Evolutionary conservation across 2,329 filamentous ascomycete species (phyloP).

Genomic region (Phyllosticta capitalensis): DNA sequence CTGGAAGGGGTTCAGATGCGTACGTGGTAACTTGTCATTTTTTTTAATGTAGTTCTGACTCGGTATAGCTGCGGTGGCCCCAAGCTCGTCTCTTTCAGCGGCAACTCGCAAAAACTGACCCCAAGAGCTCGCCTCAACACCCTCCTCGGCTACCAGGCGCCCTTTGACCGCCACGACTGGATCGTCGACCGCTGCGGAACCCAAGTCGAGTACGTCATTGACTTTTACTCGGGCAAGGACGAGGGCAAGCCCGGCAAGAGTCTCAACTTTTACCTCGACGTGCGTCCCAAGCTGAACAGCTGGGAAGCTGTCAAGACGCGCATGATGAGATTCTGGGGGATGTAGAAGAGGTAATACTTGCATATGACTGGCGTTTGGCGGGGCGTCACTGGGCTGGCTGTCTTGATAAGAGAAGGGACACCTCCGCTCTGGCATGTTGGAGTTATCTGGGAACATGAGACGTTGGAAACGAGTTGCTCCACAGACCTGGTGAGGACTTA

Average conservation of each 20-base stretch:
- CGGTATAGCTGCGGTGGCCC: slow-evolving; percentile 59
- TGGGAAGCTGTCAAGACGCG: slow-evolving; percentile 53
- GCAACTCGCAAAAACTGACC: slow-evolving; percentile 54
- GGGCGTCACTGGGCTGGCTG: neutral
- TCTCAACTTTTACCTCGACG: slow-evolving; percentile 56
- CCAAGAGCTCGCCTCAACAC: slow-evolving; percentile 78
- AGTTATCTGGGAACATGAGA: neutral
- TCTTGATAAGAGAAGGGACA: neutral
- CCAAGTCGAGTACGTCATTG: slow-evolving; percentile 88
- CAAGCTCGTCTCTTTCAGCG: slow-evolving; percentile 72
- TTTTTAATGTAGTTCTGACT: neutral
- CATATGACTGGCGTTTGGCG: neutral
- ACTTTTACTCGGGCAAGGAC: slow-evolving; percentile 78
- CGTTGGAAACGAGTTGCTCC: neutral
- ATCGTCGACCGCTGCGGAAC: slow-evolving; percentile 84
- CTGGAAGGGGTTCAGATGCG: slow-evolving; percentile 49
- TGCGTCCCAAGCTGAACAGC: slow-evolving; percentile 55
- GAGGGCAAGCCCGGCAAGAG: slow-evolving; percentile 34
- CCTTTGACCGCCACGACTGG: slow-evolving; percentile 97
- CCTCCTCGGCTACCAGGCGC: slow-evolving; percentile 75
- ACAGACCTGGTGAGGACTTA: neutral
- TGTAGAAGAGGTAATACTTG: slow-evolving; percentile 20
- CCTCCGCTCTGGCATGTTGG: neutral
- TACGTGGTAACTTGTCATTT: slow-evolving; percentile 24
- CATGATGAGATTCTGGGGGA: slow-evolving; percentile 37